These are phyloP conservation scores for Tricharina praecox DNA, from an alignment of 495 filamentous ascomycete genomes.

Conservation along the genomic window DNA sequence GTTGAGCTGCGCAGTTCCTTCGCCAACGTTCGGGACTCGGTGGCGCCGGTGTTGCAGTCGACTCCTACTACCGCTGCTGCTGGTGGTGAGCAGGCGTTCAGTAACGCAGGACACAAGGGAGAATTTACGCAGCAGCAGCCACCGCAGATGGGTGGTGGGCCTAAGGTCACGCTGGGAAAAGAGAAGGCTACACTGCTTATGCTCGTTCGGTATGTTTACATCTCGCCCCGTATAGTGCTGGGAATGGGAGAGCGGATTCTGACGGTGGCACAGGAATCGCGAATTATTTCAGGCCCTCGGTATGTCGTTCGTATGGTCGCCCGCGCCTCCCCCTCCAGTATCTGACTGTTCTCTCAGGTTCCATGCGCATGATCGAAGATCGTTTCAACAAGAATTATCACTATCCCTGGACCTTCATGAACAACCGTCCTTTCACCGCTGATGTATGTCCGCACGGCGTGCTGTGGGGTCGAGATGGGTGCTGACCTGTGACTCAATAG, in stretches of 20 bases:
- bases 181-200: conserved; percentile 25
- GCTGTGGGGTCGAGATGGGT: conserved; percentile 53
- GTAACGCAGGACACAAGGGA: background rate
- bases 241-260: conserved; percentile 6
- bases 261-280: conserved; percentile 14
- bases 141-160: background rate
- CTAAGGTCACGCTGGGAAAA: conserved; percentile 17
- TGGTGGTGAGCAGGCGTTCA: background rate
- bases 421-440: conserved; percentile 83
- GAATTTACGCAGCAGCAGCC: background rate
- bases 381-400: conserved; percentile 78
- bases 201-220: conserved; percentile 19
- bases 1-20: background rate
- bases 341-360: conserved; percentile 4
- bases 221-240: conserved; percentile 2
- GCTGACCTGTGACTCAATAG: conserved; percentile 44
- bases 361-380: conserved; percentile 27
- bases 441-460: conserved; percentile 29
- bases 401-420: conserved; percentile 98
- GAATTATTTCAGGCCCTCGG: conserved; percentile 22
- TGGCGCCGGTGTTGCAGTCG: background rate
- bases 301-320: no score
- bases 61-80: background rate
- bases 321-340: no score
- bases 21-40: background rate